Evolutionary conservation across 768 basidiomycete genomes (phyloP).

Genomic region (Amanita pseudoporphyria): DNA sequence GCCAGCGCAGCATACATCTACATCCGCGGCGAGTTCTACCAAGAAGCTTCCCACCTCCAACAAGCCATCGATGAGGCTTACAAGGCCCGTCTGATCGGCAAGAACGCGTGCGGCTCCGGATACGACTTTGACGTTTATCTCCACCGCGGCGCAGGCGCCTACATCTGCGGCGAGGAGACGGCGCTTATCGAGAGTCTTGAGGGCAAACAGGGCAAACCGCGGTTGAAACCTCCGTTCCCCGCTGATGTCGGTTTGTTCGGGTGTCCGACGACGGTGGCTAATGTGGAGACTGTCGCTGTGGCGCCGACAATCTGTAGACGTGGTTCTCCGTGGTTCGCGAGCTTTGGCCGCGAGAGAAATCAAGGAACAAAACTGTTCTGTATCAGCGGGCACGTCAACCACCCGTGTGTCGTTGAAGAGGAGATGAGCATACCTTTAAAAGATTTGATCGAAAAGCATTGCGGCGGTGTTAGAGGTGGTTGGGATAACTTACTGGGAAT

Average conservation of each 20-base stretch:
- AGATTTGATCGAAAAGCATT: conserved; percentile 94
- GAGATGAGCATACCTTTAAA: conserved; percentile 97
- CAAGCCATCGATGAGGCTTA: conserved; percentile 96
- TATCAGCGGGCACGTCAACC: conserved; percentile 96
- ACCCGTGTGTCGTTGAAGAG: conserved; percentile 96
- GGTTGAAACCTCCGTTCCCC: conserved; percentile 97
- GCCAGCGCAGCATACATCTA: conserved; percentile 99
- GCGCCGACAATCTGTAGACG: conserved; percentile 94
- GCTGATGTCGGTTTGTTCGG: conserved; percentile 98
- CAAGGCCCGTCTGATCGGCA: conserved; percentile 78
- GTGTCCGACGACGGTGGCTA: conserved; percentile 94
- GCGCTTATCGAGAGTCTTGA: conserved; percentile 95
- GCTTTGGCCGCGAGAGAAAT: conserved; percentile 88
- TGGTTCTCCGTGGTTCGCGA: conserved; percentile 83
- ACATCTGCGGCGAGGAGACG: conserved; percentile 98
- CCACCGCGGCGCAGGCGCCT: conserved; percentile 97
- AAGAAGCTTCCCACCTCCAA: conserved; percentile 89
- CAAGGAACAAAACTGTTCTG: conserved; percentile 97
- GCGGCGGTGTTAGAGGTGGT: conserved; percentile 88
- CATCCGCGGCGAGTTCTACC: conserved; percentile 96
- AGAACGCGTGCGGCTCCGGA: conserved; percentile 85
- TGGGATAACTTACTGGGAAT: conserved; percentile 99
- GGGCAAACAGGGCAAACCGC: conserved; percentile 97
- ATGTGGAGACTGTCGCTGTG: conserved; percentile 97
- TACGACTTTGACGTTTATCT: conserved; percentile 97